phyloP scores from a whole-genome alignment of 2,329 filamentous ascomycete species.

The Cladosporium halotolerans region DNA sequence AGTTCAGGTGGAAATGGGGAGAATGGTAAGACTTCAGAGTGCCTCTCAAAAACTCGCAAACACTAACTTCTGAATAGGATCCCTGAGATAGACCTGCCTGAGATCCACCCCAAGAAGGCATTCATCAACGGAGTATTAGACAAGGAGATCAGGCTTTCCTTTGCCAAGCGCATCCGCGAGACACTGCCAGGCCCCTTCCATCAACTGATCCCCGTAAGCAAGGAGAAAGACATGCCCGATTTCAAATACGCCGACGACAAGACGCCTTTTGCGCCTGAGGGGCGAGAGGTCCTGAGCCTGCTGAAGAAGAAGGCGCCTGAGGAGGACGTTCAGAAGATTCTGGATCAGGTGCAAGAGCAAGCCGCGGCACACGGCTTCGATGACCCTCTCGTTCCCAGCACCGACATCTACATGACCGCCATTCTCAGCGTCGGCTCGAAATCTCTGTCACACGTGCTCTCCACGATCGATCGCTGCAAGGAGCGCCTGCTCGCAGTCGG shows the following conservation, averaged over 20 bases:
- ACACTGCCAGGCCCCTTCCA: constrained; percentile 83
- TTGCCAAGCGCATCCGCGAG: constrained; percentile 91
- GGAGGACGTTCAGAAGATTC: constrained; percentile 75
- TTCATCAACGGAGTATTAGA: constrained; percentile 88
- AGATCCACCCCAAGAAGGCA: constrained; percentile 80
- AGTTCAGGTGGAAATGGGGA: constrained; percentile 98
- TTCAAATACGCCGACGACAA: constrained; percentile 80
- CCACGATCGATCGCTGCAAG: constrained; percentile 91
- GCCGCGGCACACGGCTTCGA: constrained; percentile 61
- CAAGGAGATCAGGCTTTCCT: constrained; percentile 94
- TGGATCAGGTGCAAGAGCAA: constrained; percentile 74
- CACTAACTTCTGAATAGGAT: constrained; percentile 43
- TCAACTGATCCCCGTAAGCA: constrained; percentile 71
- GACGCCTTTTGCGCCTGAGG: constrained; percentile 76
- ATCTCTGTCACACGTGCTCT: constrained; percentile 90
- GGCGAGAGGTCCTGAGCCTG: constrained; percentile 71
- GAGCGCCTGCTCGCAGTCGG: constrained; percentile 77
- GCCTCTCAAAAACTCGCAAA: constrained; percentile 4
- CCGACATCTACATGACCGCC: constrained; percentile 87
- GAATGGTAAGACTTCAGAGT: constrained; percentile 62
- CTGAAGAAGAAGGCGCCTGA: constrained; percentile 79
- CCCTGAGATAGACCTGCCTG: constrained; percentile 71
- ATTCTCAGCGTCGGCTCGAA: constrained; percentile 93
- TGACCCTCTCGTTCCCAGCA: constrained; percentile 78
- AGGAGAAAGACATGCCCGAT: constrained; percentile 91